Evolutionary conservation across 768 basidiomycete species (phyloP), one percentile per base, ranked within the genome.

Genomic region (Chalciporus chontae): DNA sequence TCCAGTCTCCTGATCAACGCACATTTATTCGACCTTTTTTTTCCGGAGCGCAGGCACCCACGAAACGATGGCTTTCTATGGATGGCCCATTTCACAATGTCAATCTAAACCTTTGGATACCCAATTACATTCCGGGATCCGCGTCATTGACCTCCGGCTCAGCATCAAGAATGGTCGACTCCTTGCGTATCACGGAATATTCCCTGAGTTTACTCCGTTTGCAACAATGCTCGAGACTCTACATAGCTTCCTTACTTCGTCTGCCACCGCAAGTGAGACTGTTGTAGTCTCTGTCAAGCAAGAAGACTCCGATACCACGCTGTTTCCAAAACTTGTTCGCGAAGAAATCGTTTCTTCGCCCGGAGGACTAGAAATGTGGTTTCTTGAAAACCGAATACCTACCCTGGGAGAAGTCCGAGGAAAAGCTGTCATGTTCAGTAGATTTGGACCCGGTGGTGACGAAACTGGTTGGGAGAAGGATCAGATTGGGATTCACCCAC

Each of bases 241-340:
- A 8, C 73, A 83, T 56, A 54, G 67, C 4, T 95, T 89, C 68
- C 78, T 94, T 34, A 76, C 76, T 8, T 73, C 77, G 0, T 74
- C 81, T 0, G 56, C 58, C 4, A 79, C 87, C 1, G 73, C 70
- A 8, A 75, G 72, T 24, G 94, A 95, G 66, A 87, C 87, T 0
- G 65, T 96, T 31, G 78, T 96, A 24, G 82, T 94, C 73, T 93
- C 85, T 14, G 78, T 97, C 63, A 94, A 95, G 67, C 88, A 94
- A 62, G 94, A 97, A 65, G 86, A 90, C 56, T 74, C 76, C 0
- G 71, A 79, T 4, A 63, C 72, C 0, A 56, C 66, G 1, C 49
- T 70, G 6, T 93, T 94, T 66, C 87, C 88, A 2, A 57, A 66
- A 26, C 67, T 83, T 9, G 86, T 94, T 8, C 79, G 77, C 31